Base-by-base conservation (phyloP, 73 alveolate genomes). In the Stentor coeruleus region DNA sequence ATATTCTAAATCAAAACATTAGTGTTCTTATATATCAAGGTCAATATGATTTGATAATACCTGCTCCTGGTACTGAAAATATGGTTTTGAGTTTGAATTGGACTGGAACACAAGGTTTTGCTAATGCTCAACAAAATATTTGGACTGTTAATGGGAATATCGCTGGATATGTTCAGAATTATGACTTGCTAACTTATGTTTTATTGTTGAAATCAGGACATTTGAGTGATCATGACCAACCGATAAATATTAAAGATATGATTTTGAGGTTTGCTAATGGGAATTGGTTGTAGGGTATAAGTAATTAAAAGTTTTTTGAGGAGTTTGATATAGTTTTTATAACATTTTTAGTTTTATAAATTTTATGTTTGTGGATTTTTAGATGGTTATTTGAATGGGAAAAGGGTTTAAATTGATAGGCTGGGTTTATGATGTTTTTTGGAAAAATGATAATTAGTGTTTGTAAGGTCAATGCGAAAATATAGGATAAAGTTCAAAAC, bases 201-300 rank as follows among this genome's bases (percentile, higher is more conserved):
- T 55, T 82, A 80, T 84, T 88, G 41, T 42, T 76, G 40, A 84
- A 88, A 20, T 96, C 98, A 4, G 98, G 98, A 15, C 98, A 93
- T 82, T 91, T 93, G 98, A 94, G 90, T 31, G 95, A 96, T 14
- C 92, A 85, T 84, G 98, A 93, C 84, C 85, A 91, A 73, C 93
- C 95, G 58, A 81, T 39, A 80, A 59, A 60, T 77, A 94, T 96
- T 3, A 87, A 87, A 73, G 76, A 33, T 55, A 85, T 93, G 89
- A 39, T 91, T 36, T 74, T 74, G 75, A 59, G 92, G 42, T 93
- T 93, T 86, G 42, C 91, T 72, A 79, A 83, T 66, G 92, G 35
- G n/a, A 31, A 57, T n/a, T n/a, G 73, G 15, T 57, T n/a, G 73
- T 31, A 57, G 73, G n/a, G n/a, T n/a, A n/a, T n/a, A n/a, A n/a